These are phyloP conservation scores for Picea glauca DNA, from an alignment of 75 land plant species.

Conservation along the genomic window DNA sequence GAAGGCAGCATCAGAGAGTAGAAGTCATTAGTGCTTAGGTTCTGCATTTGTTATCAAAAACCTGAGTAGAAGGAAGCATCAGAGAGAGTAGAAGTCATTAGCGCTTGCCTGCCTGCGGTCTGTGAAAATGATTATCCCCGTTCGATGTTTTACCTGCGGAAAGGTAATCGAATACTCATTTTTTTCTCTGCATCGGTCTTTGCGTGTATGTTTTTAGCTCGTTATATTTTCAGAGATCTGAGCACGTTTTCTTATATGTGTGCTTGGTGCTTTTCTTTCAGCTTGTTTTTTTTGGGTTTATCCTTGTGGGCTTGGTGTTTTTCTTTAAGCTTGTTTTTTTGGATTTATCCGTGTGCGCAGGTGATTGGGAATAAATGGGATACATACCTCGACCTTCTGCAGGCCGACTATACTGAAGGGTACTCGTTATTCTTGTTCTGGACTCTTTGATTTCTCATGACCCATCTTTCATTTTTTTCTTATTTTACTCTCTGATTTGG, in stretches of 20 bases:
- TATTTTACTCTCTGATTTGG: too few species aligned
- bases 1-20: too few species aligned
- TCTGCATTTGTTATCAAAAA: too few species aligned
- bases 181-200: background rate
- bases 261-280: background rate
- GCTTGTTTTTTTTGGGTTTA: background rate
- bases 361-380: constrained; percentile 99
- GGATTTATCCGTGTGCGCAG: constrained; percentile 19
- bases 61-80: too few species aligned
- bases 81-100: too few species aligned
- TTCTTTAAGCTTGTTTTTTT: background rate
- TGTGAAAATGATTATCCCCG: constrained; percentile 80
- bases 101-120: background rate
- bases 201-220: background rate
- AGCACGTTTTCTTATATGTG: background rate
- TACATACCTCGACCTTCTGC: constrained; percentile 89
- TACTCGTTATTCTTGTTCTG: constrained; percentile 2
- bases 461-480: too few species aligned
- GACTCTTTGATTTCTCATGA: too few species aligned
- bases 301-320: background rate
- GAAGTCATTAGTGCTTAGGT: too few species aligned
- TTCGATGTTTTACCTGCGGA: constrained; percentile 94
- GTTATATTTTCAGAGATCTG: background rate
- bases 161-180: constrained; percentile 38
- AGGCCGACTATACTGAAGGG: constrained; percentile 95